Percentiles rank a stretch among this genome's conserved stretches.
Conservation (phyloP, 305 asterid species). For the Lippia alba region DNA sequence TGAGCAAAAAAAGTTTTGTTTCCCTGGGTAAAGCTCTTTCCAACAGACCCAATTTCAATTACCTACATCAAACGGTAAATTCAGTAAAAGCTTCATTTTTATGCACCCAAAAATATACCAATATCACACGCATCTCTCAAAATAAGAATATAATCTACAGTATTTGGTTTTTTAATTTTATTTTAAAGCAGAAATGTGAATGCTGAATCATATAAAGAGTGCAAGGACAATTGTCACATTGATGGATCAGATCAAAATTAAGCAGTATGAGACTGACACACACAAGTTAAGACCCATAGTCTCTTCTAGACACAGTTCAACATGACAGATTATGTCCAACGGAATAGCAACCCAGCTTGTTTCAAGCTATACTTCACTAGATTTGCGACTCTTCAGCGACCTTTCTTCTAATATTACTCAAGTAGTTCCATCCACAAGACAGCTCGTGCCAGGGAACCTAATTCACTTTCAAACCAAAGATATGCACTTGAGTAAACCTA, state of each 20-base stretch:
- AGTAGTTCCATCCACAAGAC: not conserved
- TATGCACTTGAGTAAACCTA: not conserved
- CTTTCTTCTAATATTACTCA: not conserved
- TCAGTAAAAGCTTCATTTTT: not conserved
- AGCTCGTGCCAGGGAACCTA: not conserved
- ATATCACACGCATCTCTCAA: slow-evolving; percentile 5
- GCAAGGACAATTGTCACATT: not conserved
- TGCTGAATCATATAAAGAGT: not conserved
- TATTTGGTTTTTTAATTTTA: not conserved
- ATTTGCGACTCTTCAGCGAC: not conserved
- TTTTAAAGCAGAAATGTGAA: slow-evolving; percentile 10
- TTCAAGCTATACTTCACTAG: slow-evolving; percentile 4
- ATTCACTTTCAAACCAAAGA: slow-evolving; percentile 14
- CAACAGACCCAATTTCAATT: slow-evolving; percentile 96
- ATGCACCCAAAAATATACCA: slow-evolving; percentile 4
- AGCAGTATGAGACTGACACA: slow-evolving; percentile 9
- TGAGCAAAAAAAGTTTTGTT: slow-evolving; percentile 74
- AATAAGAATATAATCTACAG: not conserved
- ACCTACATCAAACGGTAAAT: slow-evolving; percentile 56
- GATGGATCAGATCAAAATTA: not conserved
- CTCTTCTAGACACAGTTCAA: slow-evolving; percentile 6
- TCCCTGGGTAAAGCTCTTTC: slow-evolving; percentile 68
- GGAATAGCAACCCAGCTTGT: slow-evolving; percentile 12
- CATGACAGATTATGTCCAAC: not conserved
- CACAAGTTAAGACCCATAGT: slow-evolving; percentile 1